phyloP scores from a whole-genome alignment of 1,139 yeast species.

The Pichia sp. region DNA sequence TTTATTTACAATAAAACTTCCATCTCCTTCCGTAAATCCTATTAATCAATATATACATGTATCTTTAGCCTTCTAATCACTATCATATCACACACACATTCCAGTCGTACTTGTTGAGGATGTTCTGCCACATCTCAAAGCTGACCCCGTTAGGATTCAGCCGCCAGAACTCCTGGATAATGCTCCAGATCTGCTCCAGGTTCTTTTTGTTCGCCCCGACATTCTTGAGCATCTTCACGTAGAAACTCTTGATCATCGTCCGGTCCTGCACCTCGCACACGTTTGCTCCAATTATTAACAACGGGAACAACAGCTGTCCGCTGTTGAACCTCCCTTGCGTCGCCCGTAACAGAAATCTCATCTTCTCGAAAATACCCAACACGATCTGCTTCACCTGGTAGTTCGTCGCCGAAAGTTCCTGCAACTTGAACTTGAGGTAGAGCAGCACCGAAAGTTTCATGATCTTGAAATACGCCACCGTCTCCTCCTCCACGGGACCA shows the following conservation, averaged over 20 bases:
- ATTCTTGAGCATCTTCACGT: constrained; percentile 13
- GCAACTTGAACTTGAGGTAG: constrained; percentile 24
- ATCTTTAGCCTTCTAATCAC: no score
- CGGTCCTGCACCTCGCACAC: constrained; percentile 27
- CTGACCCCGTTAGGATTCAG: constrained; percentile 23
- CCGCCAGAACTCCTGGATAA: constrained; percentile 26
- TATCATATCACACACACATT: constrained; percentile 24
- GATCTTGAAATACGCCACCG: constrained; percentile 21
- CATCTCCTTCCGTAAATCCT: no score
- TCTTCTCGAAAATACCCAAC: constrained; percentile 20
- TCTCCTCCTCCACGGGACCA: background rate
- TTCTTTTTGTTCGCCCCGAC: constrained; percentile 14
- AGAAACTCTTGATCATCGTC: constrained; percentile 20
- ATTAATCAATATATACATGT: no score
- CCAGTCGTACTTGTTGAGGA: constrained; percentile 26
- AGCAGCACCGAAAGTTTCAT: constrained; percentile 22
- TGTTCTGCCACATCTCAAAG: constrained; percentile 24
- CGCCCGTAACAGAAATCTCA: constrained; percentile 15
- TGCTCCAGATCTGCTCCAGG: constrained; percentile 20
- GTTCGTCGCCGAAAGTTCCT: constrained; percentile 22
- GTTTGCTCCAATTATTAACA: constrained; percentile 26
- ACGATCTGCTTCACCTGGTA: constrained; percentile 25
- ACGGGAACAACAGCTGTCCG: constrained; percentile 21
- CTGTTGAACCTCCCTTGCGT: constrained; percentile 16
- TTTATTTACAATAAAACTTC: no score